Evolutionary conservation across 164 flowering plant genomes (phyloP).

Genomic region (Annona cherimola): DNA sequence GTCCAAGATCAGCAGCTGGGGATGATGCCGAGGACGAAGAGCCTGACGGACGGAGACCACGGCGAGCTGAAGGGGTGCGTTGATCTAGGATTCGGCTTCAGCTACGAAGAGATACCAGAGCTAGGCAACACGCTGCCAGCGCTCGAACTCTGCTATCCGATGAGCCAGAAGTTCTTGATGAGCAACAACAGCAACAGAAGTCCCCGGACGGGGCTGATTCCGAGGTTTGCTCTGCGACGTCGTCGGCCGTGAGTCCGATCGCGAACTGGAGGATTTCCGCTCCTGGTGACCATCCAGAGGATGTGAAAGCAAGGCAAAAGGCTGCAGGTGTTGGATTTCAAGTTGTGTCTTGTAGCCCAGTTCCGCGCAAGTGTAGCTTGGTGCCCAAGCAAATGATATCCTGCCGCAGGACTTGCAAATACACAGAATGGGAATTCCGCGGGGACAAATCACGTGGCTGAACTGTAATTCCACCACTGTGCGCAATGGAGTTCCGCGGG

Average conservation of each 20-base stretch:
- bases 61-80: conserved; percentile 82
- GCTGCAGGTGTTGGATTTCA: no score
- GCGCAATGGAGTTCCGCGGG: no score
- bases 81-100: conserved; percentile 87
- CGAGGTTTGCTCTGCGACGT: conserved; percentile 15
- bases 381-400: no score
- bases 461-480: no score
- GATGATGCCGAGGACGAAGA: conserved; percentile 46
- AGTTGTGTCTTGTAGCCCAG: no score
- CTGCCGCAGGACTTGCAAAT: no score
- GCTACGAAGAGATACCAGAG: conserved; percentile 86
- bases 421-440: no score
- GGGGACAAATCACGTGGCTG: no score
- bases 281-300: no score
- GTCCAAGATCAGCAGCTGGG: conserved; percentile 2
- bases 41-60: conserved; percentile 70
- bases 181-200: conserved; percentile 41
- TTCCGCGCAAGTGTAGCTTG: no score
- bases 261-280: conserved; percentile 88
- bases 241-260: conserved; percentile 33
- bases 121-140: conserved; percentile 84
- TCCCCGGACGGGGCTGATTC: conserved; percentile 10
- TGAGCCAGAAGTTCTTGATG: conserved; percentile 68
- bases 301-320: no score
- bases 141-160: conserved; percentile 84